phyloP scores from a whole-genome alignment of 768 basidiomycete genomes.

The Phaffia tasmanica region DNA sequence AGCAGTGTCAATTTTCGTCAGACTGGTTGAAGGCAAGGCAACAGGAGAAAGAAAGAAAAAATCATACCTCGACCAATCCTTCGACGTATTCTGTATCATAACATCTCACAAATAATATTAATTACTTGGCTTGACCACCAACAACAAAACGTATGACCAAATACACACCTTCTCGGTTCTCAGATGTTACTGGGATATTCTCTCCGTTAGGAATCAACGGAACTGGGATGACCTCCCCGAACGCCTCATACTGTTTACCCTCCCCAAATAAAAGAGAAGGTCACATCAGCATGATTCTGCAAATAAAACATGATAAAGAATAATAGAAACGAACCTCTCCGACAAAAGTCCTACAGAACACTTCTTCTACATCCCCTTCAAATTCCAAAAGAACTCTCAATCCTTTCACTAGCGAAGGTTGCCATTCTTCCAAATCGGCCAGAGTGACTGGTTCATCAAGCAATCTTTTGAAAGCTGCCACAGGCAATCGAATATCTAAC shows the following conservation, averaged over 20 bases:
- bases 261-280: too few species aligned
- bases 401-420: slow-evolving; percentile 18
- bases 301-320: neutral
- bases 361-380: slow-evolving; percentile 20
- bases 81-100: slow-evolving; percentile 9
- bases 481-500: slow-evolving; percentile 19
- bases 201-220: slow-evolving; percentile 82
- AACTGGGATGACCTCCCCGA: slow-evolving; percentile 94
- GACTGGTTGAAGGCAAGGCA: too few species aligned
- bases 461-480: slow-evolving; percentile 13
- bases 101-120: neutral
- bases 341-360: slow-evolving; percentile 19
- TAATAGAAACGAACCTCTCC: slow-evolving; percentile 16
- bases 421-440: slow-evolving; percentile 19
- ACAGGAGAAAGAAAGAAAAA: neutral
- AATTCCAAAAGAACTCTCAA: slow-evolving; percentile 18
- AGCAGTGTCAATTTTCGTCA: neutral
- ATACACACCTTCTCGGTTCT: slow-evolving; percentile 96
- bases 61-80: neutral
- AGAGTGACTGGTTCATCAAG: slow-evolving; percentile 23
- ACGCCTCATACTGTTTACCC: slow-evolving; percentile 56
- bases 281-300: too few species aligned
- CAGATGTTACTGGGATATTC: slow-evolving; percentile 77
- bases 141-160: neutral
- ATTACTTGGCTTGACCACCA: neutral